Base-by-base conservation (phyloP, 805 yeast genomes). In the Clavispora carvajalis region DNA sequence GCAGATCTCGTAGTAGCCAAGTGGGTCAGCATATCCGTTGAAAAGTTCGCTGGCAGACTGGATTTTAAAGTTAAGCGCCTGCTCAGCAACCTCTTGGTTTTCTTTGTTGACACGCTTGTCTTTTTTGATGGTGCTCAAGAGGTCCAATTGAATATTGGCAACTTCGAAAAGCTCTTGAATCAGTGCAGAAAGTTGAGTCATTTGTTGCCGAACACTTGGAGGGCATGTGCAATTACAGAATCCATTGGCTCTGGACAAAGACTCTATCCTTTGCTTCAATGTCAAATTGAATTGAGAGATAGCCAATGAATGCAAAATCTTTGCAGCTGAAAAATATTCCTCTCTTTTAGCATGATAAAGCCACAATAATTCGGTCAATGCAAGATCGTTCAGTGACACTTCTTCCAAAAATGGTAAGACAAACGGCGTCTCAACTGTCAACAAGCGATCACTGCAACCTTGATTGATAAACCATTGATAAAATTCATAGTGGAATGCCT, bases 381-480 rank as follows among this genome's bases (percentile, higher is more conserved):
- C 78, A 39, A 89, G 65, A 34, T 85, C 82, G 36, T 75, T 74
- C 22, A 69, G 60, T 0, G 91, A 69, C 42, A 76, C 78, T 53
- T 80, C 85, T 50, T 80, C 80, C 56, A 93, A 73, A 52, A 85
- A 93, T 21, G 83, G 79, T 44, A 87, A 69, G 28, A 93, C 78
- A 54, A 71, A 91, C 10, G 90, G 85, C 0, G 97, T 87, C 39
- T 86, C 85, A 41, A 91, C 74, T 35, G 83, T 86, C 44, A 91
- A 69, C 33, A 93, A 66, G 46, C 85, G 77, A 41, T 84, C 93
- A 45, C 86, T 82, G 22, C 80, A 75, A 4, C 87, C 90, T 54
- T 85, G 86, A 33, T 72, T 64, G 24, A 88, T 82, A 51, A 88
- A 81, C 97, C 98, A 93, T 58, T 87, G 91, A 60, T 93, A 93